Evolutionary conservation across 768 basidiomycete species (phyloP), one percentile per base, ranked within the genome.

Genomic region (Naganishia friedmannii): DNA sequence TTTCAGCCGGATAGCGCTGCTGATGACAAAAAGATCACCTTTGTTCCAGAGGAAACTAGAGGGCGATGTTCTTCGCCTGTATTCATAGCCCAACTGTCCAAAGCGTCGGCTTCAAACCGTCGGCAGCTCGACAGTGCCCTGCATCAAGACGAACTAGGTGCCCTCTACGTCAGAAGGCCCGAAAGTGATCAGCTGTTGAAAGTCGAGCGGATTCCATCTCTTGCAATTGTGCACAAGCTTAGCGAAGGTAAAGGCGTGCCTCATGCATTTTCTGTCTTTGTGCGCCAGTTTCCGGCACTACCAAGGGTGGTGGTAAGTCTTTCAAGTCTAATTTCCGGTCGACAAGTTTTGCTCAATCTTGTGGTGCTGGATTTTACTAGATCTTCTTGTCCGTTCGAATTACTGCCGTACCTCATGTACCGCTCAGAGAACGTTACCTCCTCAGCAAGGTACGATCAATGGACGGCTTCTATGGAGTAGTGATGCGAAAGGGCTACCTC

Each of bases 271-370:
- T 83, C 84, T 83, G 86, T 85, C 1, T 88, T 89, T 76, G 81
- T 89, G 34, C 84, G 85, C 3, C 87, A 86, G 74, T 88, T 87
- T 86, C 88, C 88, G 26, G 85, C 87, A 21, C 83, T 90, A n/a
- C 89, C 89, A 39, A 83, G 84, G 2, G 84, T 89, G 31, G 85
- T 87, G 21, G 88, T 88, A 73, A 73, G 86, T 84, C 29, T 28
- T 1, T 28, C 26, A n/a, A 45, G 8, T 42, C 42, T 10, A 15
- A 2, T 10, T 15, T 15, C 15, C 7, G 15, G 7, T 42, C 42
- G 9, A 42, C 15, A 17, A 42, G 9, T 15, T 17, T 8, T 42
- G 15, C 42, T 42, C 2, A 42, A 42, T 42, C 42, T 5, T 13
- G 9, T 42, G 42, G 7, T 17, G 15, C 15, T 13, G 42, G 2